Evolutionary conservation across 805 yeast species (phyloP), one percentile per base, ranked within the genome.

Genomic region (Kockiozyma suomiensis): DNA sequence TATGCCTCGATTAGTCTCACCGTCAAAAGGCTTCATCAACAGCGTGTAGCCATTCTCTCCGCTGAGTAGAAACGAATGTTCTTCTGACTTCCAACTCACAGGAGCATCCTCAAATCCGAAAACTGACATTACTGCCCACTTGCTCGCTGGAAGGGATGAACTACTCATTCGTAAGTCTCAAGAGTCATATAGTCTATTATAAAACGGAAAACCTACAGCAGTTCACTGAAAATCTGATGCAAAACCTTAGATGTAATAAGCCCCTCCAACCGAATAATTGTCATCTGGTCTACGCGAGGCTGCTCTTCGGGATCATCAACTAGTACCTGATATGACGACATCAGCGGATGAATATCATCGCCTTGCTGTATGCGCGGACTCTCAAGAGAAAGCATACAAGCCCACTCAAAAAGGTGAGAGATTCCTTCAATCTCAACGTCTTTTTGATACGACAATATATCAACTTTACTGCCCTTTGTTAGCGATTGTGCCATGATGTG

Each of bases 91-190:
- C 66, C 66, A 62, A 42, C 66, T 62, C 19, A 62, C 66, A 3
- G 66, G 66, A 2, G 65, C 61, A 28, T 62, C 66, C n/a, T 62
- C 61, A 33, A 62, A 62, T 35, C 66, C 66, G 37, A 56, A 60
- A 10, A 62, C 66, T 1, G 58, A 25, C 53, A 60, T 28, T 4
- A 41, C 37, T 12, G 61, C 61, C 59, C 65, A 62, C 10, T 48
- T 42, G 8, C 41, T 28, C 10, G 35, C 23, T 2, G 55, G 54
- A 23, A 61, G 47, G 10, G 15, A 4, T 7, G 19, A 32, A 15
- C 64, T 56, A 38, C 21, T 38, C 17, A 10, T 7, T 13, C 7
- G 42, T 38, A 15, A 38, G 19, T 2, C 13, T 3, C 4, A 8
- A 8, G 8, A 32, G 4, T 28, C 17, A 32, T 17, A 23, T 32